Conservation (phyloP, 2,329 filamentous ascomycete genomes). For the Fusarium pilosicola region DNA sequence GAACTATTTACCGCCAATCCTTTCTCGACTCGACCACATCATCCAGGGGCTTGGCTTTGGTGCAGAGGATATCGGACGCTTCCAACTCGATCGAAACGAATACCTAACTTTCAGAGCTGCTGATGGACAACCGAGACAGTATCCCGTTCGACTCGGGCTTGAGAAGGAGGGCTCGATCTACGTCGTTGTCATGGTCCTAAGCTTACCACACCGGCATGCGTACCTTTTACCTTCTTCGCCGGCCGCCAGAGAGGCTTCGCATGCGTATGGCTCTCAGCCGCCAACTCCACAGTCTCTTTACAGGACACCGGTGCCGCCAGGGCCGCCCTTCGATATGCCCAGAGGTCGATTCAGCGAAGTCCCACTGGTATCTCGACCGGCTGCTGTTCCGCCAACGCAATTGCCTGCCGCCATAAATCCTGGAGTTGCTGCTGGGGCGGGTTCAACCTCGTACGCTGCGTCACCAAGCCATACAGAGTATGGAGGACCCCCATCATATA, state of each 20-base stretch:
- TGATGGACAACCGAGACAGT: conserved; percentile 62
- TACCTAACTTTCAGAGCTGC: conserved; percentile 63
- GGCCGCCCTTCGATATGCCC: conserved; percentile 58
- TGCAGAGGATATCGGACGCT: conserved; percentile 62
- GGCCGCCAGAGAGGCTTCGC: conserved; percentile 55
- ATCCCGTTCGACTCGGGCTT: conserved; percentile 64
- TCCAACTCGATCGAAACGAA: conserved; percentile 64
- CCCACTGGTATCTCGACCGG: conserved; percentile 35
- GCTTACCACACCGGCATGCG: conserved; percentile 49
- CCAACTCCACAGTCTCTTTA: conserved; percentile 48
- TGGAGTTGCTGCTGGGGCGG: conserved; percentile 6
- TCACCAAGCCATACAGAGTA: conserved; percentile 59
- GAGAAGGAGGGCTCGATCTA: conserved; percentile 71
- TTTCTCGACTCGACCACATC: conserved; percentile 64
- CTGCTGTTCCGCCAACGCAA: conserved; percentile 45
- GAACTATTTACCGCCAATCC: conserved; percentile 72
- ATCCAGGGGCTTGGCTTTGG: conserved; percentile 66
- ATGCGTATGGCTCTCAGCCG: conserved; percentile 53
- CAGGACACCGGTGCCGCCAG: conserved; percentile 57
- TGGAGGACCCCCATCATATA: conserved; percentile 58
- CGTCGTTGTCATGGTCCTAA: conserved; percentile 66
- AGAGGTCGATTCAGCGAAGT: conserved; percentile 55
- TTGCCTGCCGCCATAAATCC: conserved; percentile 47
- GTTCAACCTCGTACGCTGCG: conserved; percentile 53
- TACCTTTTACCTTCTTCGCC: conserved; percentile 58